Percentiles rank a stretch among this genome's conserved stretches.
Evolutionary conservation across 78 protist genomes (phyloP).

Genomic region (Emiliania huxleyi): DNA sequence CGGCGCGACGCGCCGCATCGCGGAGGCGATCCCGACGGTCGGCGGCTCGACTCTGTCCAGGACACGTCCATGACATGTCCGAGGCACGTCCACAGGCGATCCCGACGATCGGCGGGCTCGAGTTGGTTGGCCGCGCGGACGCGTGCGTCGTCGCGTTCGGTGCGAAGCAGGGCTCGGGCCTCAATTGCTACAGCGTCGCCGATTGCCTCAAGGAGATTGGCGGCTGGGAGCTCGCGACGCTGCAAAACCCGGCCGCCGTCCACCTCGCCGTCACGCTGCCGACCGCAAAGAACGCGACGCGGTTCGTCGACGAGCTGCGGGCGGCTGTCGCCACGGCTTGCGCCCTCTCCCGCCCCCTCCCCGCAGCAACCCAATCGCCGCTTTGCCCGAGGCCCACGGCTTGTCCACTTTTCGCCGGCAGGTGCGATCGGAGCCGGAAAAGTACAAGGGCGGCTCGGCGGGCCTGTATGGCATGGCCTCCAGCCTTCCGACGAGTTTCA

Average conservation of each 20-base stretch:
- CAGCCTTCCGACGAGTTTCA: neutral
- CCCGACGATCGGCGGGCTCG: neutral
- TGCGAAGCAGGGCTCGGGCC: neutral
- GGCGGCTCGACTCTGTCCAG: too few relatives aligned
- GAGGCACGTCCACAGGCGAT: neutral
- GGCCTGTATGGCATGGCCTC: slow-evolving; percentile 31
- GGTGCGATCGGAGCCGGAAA: neutral
- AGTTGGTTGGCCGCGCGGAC: slow-evolving; percentile 36
- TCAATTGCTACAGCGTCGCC: neutral
- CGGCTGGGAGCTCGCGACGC: slow-evolving; percentile 54
- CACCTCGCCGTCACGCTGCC: slow-evolving; percentile 16
- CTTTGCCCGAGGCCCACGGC: too few relatives aligned
- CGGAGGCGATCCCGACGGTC: neutral
- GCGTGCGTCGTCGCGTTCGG: slow-evolving; percentile 25
- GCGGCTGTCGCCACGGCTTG: neutral
- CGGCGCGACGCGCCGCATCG: neutral
- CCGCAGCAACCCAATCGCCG: too few relatives aligned
- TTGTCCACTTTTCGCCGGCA: too few relatives aligned
- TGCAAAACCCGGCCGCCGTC: slow-evolving; percentile 40
- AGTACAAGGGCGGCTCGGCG: slow-evolving; percentile 27
- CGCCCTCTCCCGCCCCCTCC: neutral
- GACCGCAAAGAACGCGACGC: neutral
- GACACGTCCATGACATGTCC: too few relatives aligned
- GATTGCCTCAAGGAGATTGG: neutral
- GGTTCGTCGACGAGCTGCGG: neutral